A percentile compares a stretch with the other conserved stretches of the same genome.
phyloP scores from a whole-genome alignment of 805 yeast genomes.

The Candida dajiaensis region DNA sequence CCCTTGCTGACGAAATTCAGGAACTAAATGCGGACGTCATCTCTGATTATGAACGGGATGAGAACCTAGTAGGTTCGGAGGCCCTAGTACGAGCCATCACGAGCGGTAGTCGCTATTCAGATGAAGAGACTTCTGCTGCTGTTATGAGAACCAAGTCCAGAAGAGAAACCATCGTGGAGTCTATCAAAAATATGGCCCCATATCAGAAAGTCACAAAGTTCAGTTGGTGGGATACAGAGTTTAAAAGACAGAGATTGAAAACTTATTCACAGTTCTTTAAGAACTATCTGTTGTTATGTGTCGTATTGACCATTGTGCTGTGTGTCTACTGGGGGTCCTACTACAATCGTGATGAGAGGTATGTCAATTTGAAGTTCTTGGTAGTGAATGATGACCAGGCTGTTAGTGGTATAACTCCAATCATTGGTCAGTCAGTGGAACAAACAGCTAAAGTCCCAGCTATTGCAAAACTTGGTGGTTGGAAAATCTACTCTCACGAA shows the following conservation, averaged over 20 bases:
- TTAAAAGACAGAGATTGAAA: constrained; percentile 13
- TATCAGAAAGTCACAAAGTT: constrained; percentile 13
- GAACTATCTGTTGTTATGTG: constrained; percentile 18
- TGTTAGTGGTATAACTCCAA: constrained; percentile 10
- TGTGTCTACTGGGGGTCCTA: constrained; percentile 29
- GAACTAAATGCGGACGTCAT: constrained; percentile 13
- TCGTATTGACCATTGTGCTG: constrained; percentile 21
- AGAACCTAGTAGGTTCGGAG: constrained; percentile 10
- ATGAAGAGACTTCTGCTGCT: neutral
- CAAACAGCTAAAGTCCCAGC: neutral
- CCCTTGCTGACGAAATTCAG: constrained; percentile 6
- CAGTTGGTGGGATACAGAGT: constrained; percentile 18
- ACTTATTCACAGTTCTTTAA: constrained; percentile 12
- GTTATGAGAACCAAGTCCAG: neutral
- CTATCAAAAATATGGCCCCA: constrained; percentile 9
- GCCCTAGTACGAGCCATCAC: constrained; percentile 2
- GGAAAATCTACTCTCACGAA: constrained; percentile 21
- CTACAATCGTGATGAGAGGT: constrained; percentile 14
- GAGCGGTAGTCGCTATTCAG: neutral
- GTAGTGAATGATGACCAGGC: constrained; percentile 23
- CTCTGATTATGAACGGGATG: constrained; percentile 6
- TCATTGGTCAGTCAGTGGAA: constrained; percentile 14
- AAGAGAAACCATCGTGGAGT: constrained; percentile 13
- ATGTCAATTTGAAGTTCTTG: constrained; percentile 16
- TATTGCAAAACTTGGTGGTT: constrained; percentile 20